Evolutionary conservation across 1,284 basidiomycete species (phyloP).

Genomic region (Ceratobasidium sp.): DNA sequence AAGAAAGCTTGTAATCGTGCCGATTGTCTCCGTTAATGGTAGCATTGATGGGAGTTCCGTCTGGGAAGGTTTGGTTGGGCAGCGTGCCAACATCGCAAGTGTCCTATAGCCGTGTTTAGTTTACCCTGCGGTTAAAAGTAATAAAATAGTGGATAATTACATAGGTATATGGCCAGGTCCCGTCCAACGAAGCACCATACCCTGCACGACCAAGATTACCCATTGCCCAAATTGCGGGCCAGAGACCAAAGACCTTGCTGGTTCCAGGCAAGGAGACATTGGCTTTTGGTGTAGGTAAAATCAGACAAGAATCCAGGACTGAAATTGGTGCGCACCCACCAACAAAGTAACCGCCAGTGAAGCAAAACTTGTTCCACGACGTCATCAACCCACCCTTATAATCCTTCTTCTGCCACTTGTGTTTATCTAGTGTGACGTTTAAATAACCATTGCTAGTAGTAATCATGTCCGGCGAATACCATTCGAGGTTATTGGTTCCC

Average conservation of each 20-base stretch:
- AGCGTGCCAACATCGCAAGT: slow-evolving; percentile 60
- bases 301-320: slow-evolving; percentile 51
- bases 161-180: slow-evolving; percentile 58
- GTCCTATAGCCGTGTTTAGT: slow-evolving; percentile 48
- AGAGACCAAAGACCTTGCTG: slow-evolving; percentile 67
- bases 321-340: slow-evolving; percentile 48
- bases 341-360: slow-evolving; percentile 85
- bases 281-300: slow-evolving; percentile 49
- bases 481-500: slow-evolving; percentile 68
- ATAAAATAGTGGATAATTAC: background rate
- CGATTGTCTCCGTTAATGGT: slow-evolving; percentile 54
- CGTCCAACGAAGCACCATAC: slow-evolving; percentile 65
- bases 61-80: slow-evolving; percentile 52
- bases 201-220: slow-evolving; percentile 67
- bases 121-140: background rate
- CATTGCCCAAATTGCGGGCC: slow-evolving; percentile 76
- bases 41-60: slow-evolving; percentile 39
- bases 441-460: slow-evolving; percentile 82
- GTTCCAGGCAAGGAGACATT: slow-evolving; percentile 85
- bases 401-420: slow-evolving; percentile 63
- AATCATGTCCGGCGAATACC: slow-evolving; percentile 82
- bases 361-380: slow-evolving; percentile 94
- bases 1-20: slow-evolving; percentile 62
- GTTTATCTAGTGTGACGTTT: slow-evolving; percentile 77
- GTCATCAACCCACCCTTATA: slow-evolving; percentile 57